phyloP scores from a whole-genome alignment of 495 filamentous ascomycete genomes.

The Aspergillus ellipticus region DNA sequence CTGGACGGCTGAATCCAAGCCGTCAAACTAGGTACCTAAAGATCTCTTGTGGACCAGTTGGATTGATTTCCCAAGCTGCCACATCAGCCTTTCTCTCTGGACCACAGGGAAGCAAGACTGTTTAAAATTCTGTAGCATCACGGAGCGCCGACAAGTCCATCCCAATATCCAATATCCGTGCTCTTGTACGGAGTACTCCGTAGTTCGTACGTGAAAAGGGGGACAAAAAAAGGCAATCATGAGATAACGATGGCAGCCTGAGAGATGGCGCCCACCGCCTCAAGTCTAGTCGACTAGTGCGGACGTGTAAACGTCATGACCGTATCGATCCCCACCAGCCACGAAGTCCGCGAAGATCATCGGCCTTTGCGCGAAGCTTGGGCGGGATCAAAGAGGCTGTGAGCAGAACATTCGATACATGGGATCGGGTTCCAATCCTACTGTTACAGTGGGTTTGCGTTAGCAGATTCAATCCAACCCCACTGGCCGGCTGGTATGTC shows the following conservation, averaged over 20 bases:
- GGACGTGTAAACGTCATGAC: constrained; percentile 2
- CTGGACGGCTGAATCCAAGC: too few relatives aligned
- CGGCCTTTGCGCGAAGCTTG: neutral
- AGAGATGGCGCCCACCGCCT: neutral
- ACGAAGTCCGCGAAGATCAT: constrained; percentile 1
- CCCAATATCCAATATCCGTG: neutral
- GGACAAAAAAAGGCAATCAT: neutral
- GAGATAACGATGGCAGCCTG: neutral
- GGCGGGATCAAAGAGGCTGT: neutral
- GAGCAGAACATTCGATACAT: neutral
- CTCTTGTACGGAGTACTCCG: too few relatives aligned
- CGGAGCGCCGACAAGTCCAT: neutral
- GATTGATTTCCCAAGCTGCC: neutral
- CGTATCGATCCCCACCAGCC: neutral
- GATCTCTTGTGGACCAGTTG: neutral
- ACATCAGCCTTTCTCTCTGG: neutral
- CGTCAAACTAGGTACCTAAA: neutral
- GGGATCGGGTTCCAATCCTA: neutral
- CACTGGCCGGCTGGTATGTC: neutral
- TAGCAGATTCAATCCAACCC: neutral
- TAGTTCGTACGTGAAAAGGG: neutral
- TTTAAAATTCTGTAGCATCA: neutral
- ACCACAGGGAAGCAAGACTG: neutral
- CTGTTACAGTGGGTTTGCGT: neutral
- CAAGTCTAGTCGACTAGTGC: neutral